A percentile compares a stretch with the other conserved stretches of the same genome.
These are phyloP conservation scores for Malbranchea cinnamomea DNA, from an alignment of 2,329 filamentous ascomycete genomes.

Conservation along the genomic window DNA sequence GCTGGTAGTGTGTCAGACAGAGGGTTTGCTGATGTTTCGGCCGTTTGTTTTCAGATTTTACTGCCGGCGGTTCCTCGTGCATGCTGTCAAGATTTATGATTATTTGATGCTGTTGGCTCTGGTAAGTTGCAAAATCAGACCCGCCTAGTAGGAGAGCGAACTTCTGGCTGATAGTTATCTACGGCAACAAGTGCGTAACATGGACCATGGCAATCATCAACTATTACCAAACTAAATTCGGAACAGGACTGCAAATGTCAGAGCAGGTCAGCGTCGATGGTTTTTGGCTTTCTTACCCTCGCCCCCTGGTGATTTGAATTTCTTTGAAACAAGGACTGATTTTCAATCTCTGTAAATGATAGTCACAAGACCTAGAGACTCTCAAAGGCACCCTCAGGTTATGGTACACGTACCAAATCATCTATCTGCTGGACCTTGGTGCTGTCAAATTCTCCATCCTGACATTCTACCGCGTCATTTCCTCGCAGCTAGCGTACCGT, in stretches of 20 bases:
- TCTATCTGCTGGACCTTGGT: slow-evolving; percentile 23
- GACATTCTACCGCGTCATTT: slow-evolving; percentile 28
- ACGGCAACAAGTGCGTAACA: not conserved
- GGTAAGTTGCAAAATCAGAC: not conserved
- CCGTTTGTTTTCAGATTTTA: slow-evolving; percentile 1
- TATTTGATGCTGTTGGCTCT: slow-evolving; percentile 2
- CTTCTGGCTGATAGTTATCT: not conserved
- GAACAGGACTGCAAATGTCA: not conserved
- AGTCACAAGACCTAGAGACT: not conserved
- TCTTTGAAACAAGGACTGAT: too few species aligned
- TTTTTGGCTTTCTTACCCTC: not conserved
- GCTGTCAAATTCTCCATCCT: slow-evolving; percentile 29
- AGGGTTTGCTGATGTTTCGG: not conserved
- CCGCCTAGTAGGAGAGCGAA: not conserved
- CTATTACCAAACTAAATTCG: slow-evolving; percentile 1
- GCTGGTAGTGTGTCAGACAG: not conserved
- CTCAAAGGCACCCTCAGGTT: slow-evolving; percentile 1
- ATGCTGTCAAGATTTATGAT: slow-evolving; percentile 1
- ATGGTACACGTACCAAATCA: slow-evolving; percentile 24
- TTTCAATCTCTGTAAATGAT: too few species aligned
- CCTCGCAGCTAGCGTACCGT: slow-evolving; percentile 12
- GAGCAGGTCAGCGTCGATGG: too few species aligned
- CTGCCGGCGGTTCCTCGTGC: slow-evolving; percentile 1
- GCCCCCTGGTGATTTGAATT: too few species aligned
- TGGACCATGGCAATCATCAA: slow-evolving; percentile 2